Evolutionary conservation across 768 basidiomycete genomes (phyloP).

Genomic region (Xanthoconium stramineum): DNA sequence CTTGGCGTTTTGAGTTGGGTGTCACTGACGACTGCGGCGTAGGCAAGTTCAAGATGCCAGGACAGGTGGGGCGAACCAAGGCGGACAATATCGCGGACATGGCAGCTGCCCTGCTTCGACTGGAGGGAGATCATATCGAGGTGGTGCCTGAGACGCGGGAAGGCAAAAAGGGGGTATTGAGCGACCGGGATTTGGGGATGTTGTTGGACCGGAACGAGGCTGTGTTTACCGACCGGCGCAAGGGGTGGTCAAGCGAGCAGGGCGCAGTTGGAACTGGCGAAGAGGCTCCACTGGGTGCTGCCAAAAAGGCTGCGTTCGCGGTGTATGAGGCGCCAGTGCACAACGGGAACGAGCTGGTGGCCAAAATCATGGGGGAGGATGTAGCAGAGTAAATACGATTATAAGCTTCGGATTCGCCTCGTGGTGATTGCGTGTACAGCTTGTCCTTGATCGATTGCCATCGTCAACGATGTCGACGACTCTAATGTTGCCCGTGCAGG

Average conservation of each 20-base stretch:
- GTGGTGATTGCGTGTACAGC: not conserved
- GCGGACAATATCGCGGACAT: conserved; percentile 74
- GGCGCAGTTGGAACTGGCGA: not conserved
- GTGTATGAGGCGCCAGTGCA: conserved; percentile 69
- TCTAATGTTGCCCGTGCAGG: not conserved
- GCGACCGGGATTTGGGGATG: conserved; percentile 75
- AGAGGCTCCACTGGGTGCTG: not conserved
- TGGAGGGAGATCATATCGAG: conserved; percentile 89
- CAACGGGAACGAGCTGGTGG: conserved; percentile 64
- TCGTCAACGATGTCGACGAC: not conserved
- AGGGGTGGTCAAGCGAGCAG: conserved; percentile 64
- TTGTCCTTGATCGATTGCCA: not conserved
- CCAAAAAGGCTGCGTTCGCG: conserved; percentile 61
- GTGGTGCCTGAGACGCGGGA: conserved; percentile 69
- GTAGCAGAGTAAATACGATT: conserved; percentile 6
- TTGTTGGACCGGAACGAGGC: conserved; percentile 77
- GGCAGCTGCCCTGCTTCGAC: conserved; percentile 68
- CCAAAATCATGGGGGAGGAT: conserved; percentile 60
- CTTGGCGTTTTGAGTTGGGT: not conserved
- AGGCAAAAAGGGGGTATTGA: conserved; percentile 70
- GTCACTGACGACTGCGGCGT: not conserved
- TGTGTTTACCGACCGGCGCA: conserved; percentile 66
- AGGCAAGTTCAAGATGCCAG: conserved; percentile 85
- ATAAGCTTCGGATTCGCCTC: not conserved
- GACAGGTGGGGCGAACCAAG: conserved; percentile 49